Conservation (phyloP, 345 rosid species). For the Arabis alpina region DNA sequence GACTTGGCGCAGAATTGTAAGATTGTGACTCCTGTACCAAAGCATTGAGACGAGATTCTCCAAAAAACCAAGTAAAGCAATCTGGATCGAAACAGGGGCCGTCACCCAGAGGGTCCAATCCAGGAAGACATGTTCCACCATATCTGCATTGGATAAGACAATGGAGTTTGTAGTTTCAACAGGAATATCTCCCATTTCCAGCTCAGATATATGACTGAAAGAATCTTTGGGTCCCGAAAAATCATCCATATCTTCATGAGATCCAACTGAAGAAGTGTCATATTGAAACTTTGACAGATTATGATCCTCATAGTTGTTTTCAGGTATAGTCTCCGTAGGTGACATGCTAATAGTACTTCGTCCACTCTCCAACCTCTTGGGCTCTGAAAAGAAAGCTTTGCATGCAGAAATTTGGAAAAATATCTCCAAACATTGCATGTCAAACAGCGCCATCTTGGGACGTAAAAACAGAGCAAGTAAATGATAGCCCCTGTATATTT, state of each 20-base stretch:
- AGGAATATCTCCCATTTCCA: conserved; percentile 65
- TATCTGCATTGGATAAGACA: conserved; percentile 89
- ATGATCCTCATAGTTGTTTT: conserved; percentile 71
- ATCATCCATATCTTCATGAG: conserved; percentile 83
- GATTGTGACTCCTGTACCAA: conserved; percentile 95
- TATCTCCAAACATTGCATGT: conserved; percentile 86
- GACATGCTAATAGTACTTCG: conserved; percentile 46
- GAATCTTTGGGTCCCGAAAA: conserved; percentile 76
- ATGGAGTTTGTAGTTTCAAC: conserved; percentile 87
- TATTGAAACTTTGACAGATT: conserved; percentile 69
- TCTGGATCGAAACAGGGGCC: conserved; percentile 81
- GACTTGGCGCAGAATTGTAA: conserved; percentile 78
- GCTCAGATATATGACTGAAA: conserved; percentile 83
- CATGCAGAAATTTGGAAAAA: conserved; percentile 95
- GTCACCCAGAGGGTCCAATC: conserved; percentile 98
- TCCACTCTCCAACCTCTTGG: conserved; percentile 61
- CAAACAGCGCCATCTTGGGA: conserved; percentile 77
- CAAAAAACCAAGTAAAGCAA: conserved; percentile 83
- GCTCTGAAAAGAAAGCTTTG: conserved; percentile 93
- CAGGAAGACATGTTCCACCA: conserved; percentile 94
- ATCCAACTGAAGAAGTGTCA: conserved; percentile 76
- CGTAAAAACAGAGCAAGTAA: conserved; percentile 88
- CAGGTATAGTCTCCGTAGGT: conserved; percentile 53
- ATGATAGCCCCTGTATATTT: conserved; percentile 89
- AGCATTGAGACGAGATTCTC: conserved; percentile 94